phyloP scores from a whole-genome alignment of 148 eudicot species.

The Vaccinium darrowii region DNA sequence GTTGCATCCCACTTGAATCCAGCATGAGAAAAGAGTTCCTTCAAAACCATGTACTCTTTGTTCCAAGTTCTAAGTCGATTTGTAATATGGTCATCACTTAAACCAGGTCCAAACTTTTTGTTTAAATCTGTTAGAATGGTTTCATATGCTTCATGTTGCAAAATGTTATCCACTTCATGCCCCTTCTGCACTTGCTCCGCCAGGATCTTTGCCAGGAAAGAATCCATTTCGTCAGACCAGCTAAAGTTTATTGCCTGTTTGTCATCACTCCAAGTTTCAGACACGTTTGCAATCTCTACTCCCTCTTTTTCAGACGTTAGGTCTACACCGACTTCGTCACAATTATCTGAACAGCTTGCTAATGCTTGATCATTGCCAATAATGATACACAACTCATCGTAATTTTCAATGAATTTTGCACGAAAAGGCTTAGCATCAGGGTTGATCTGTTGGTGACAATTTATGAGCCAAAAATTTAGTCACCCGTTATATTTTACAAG shows the following conservation, averaged over 20 bases:
- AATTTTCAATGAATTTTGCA: slow-evolving; percentile 13
- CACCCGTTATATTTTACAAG: neutral
- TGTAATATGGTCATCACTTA: slow-evolving; percentile 13
- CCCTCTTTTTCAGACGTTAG: neutral
- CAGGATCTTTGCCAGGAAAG: slow-evolving; percentile 13
- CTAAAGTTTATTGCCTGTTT: slow-evolving; percentile 14
- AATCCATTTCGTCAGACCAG: slow-evolving; percentile 16
- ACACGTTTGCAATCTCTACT: neutral
- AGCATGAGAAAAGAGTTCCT: slow-evolving; percentile 14
- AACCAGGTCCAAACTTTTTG: slow-evolving; percentile 2
- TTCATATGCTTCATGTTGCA: slow-evolving; percentile 1
- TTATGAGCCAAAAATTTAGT: neutral
- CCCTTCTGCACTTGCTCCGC: slow-evolving; percentile 13
- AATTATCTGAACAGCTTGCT: neutral
- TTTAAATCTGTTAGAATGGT: slow-evolving; percentile 1
- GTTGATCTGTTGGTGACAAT: neutral
- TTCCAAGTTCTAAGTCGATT: slow-evolving; percentile 17
- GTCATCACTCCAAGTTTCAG: slow-evolving; percentile 8
- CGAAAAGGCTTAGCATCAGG: slow-evolving; percentile 13
- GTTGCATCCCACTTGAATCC: slow-evolving; percentile 19
- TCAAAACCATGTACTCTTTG: slow-evolving; percentile 8
- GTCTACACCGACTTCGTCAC: neutral
- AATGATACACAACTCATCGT: slow-evolving; percentile 19
- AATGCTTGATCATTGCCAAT: slow-evolving; percentile 18
- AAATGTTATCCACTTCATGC: slow-evolving; percentile 9